Percentiles rank a stretch among this genome's conserved stretches.
Evolutionary conservation across 2,329 filamentous ascomycete genomes (phyloP).

Genomic region (Fusarium virguliforme): DNA sequence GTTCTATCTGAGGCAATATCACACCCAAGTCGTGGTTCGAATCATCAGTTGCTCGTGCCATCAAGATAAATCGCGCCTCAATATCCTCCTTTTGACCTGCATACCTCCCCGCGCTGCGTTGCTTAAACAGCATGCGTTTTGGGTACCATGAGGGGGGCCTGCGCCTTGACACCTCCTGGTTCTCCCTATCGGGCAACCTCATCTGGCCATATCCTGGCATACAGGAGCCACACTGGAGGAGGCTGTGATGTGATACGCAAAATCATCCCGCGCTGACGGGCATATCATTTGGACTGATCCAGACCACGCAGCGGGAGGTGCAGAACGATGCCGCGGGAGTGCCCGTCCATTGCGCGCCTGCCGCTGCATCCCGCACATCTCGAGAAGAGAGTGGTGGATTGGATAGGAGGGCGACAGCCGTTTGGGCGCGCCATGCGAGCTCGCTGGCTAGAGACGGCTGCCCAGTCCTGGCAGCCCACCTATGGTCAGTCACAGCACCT

Average conservation of each 20-base stretch:
- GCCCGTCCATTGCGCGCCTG: conserved; percentile 50
- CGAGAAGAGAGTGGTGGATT: conserved; percentile 29
- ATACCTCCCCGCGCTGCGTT: conserved; percentile 22
- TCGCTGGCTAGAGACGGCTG: conserved; percentile 21
- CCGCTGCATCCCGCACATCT: conserved; percentile 43
- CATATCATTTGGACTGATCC: conserved; percentile 32
- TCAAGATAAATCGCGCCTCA: conserved; percentile 39
- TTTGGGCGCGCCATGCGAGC: conserved; percentile 18
- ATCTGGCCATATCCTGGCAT: conserved; percentile 28
- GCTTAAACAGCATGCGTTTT: conserved; percentile 16
- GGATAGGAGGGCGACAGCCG: conserved; percentile 39
- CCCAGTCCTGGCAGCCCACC: neutral
- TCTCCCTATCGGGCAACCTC: conserved; percentile 34
- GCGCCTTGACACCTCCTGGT: conserved; percentile 10
- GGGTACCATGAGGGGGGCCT: conserved; percentile 13
- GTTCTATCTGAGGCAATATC: conserved; percentile 18
- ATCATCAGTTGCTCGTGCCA: conserved; percentile 38
- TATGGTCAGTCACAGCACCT: conserved; percentile 38
- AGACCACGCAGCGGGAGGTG: conserved; percentile 41
- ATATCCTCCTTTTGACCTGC: conserved; percentile 23
- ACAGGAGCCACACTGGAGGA: conserved; percentile 30
- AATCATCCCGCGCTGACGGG: conserved; percentile 39
- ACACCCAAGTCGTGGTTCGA: conserved; percentile 27
- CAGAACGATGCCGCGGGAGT: conserved; percentile 47
- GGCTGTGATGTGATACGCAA: conserved; percentile 37